Base-by-base conservation (phyloP, 352 stramenopile species). In the Globisporangium apiculatum region DNA sequence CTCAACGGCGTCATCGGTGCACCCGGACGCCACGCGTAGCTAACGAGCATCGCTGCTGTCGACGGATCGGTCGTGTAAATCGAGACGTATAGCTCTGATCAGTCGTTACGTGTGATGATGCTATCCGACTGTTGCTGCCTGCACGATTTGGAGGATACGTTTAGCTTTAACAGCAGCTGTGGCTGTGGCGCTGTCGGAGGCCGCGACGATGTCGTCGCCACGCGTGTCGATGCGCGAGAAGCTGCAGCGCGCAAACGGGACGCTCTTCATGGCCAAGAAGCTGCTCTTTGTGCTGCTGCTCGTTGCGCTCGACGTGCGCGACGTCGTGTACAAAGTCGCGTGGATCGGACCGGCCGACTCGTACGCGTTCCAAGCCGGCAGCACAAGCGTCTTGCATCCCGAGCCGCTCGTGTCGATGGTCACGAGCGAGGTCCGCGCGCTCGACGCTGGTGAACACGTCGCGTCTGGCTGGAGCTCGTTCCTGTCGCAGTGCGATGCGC, bases 241-340 rank as follows among this genome's bases (percentile, higher is more conserved):
- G 3, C 4, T 41, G 8, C 55, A 48, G 37, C 38, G 17, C 36
- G 5, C 48, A 31, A 54, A 60, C 17, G 36, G 36, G 5, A 54
- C 12, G 48, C 55, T 61, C 18, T 61, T 61, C 14, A 43, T 61
- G 38, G 1, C 7, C 38, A 61, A 61, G 48, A 55, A 55, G 38
- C 24, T 61, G 14, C 55, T 61, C 15, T 61, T 61, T 45, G 49
- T 62, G 15, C 7, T 62, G 14, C 15, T 62, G n/a, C 42, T 58
- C 11, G 41, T 62, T 14, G n/a, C 31, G 11, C 57, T 63, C 17
- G 65, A 71, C 49, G 42, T 66, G 35, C 65, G 65, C 2, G 65
- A 71, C 51, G 38, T 68, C 40, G 58, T 53, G 14, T 71, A 68
- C 61, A 71, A 71, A 41, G 14, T 66, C 35, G 53, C 46, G 38